A percentile compares a stretch with the other conserved stretches of the same genome.
phyloP scores from a whole-genome alignment of 352 stramenopile species.

The Globisporangium paroecandrum region DNA sequence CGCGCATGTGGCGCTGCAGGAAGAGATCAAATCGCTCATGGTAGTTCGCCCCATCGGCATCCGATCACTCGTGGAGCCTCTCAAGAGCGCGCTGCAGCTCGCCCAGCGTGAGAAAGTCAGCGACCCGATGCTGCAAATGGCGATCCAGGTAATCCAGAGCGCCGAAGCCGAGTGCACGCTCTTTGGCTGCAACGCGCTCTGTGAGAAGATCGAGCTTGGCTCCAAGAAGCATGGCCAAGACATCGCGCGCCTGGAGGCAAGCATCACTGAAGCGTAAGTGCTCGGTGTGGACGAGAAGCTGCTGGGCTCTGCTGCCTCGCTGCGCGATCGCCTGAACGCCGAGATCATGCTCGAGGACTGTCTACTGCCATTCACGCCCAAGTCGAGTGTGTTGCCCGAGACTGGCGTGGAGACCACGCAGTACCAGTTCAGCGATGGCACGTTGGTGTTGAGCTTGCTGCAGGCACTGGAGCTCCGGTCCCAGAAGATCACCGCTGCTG shows the following conservation, averaged over 20 bases:
- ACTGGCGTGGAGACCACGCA: conserved; percentile 23
- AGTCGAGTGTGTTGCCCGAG: conserved; percentile 20
- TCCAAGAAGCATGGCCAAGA: conserved; percentile 46
- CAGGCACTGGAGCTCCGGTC: conserved; percentile 61
- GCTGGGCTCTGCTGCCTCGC: conserved; percentile 29
- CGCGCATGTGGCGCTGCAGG: conserved; percentile 63
- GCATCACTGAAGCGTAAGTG: conserved; percentile 45
- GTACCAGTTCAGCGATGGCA: conserved; percentile 57
- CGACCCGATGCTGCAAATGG: conserved; percentile 50
- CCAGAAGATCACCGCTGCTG: conserved; percentile 45
- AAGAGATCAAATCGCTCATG: conserved; percentile 78
- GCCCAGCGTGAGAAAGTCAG: conserved; percentile 50
- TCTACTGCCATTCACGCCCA: conserved; percentile 41
- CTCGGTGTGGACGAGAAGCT: conserved; percentile 60
- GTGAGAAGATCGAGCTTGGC: conserved; percentile 54
- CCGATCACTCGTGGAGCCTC: conserved; percentile 56
- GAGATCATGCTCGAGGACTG: conserved; percentile 66
- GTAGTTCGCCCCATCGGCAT: conserved; percentile 67
- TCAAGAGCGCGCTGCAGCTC: conserved; percentile 52
- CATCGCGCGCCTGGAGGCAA: conserved; percentile 65
- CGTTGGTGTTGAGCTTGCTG: conserved; percentile 46
- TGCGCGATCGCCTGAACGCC: conserved; percentile 59
- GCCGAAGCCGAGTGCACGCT: conserved; percentile 78
- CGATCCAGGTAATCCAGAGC: conserved; percentile 61
- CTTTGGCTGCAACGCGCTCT: conserved; percentile 70